Percentiles rank a stretch among this genome's conserved stretches.
Evolutionary conservation across 495 filamentous ascomycete genomes (phyloP).

Genomic region (Trichoderma reesei): DNA sequence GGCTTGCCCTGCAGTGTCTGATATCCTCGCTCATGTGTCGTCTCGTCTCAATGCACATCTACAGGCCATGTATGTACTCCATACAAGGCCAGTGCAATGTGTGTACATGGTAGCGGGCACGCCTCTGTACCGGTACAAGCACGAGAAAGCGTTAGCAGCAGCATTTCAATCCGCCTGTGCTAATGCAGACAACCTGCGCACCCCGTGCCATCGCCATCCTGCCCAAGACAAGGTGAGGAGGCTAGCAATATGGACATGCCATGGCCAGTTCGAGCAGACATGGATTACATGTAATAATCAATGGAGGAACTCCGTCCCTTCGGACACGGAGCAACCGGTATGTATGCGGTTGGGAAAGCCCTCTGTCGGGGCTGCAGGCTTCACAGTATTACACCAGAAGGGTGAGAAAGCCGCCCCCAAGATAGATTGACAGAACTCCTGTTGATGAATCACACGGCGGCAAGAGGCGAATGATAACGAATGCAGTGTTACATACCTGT

Average conservation of each 20-base stretch:
- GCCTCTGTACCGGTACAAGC: neutral
- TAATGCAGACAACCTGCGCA: neutral
- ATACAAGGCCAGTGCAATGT: neutral
- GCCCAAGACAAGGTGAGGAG: neutral
- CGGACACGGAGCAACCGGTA: neutral
- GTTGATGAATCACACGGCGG: neutral
- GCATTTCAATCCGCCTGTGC: neutral
- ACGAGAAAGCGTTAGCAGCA: neutral
- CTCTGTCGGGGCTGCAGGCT: neutral
- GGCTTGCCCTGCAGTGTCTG: neutral
- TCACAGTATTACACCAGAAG: neutral
- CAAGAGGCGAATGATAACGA: neutral
- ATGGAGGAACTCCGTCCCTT: too few relatives aligned
- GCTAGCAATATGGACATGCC: neutral
- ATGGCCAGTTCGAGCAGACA: too few relatives aligned
- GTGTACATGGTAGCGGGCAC: neutral
- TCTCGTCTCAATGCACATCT: neutral
- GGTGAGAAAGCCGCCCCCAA: neutral
- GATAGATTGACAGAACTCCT: neutral
- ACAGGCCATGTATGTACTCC: neutral
- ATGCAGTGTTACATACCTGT: neutral
- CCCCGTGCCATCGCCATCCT: constrained; percentile 5
- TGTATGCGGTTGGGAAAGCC: neutral
- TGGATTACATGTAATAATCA: too few relatives aligned
- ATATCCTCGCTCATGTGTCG: neutral